A percentile compares a stretch with the other conserved stretches of the same genome.
phyloP scores from a whole-genome alignment of 2,329 filamentous ascomycete genomes.

The Bipolaris oryzae region DNA sequence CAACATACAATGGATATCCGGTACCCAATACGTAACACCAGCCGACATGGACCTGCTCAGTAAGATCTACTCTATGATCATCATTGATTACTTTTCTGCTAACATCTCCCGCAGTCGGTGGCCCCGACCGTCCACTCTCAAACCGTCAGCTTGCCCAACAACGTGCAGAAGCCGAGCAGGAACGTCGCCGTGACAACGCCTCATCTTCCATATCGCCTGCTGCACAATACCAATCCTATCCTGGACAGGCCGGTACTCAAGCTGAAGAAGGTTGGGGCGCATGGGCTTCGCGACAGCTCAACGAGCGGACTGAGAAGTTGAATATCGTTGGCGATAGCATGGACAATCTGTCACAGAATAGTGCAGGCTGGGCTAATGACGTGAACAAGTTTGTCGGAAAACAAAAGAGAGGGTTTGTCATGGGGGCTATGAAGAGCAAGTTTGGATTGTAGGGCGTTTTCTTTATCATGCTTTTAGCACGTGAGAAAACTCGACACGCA shows the following conservation, averaged over 20 bases:
- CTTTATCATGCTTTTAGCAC: neutral
- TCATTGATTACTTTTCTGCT: neutral
- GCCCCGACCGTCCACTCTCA: constrained; percentile 83
- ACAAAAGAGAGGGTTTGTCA: constrained; percentile 84
- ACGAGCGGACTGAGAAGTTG: constrained; percentile 88
- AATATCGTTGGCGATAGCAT: constrained; percentile 83
- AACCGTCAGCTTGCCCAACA: constrained; percentile 86
- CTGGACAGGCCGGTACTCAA: constrained; percentile 18
- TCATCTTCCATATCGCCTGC: constrained; percentile 44
- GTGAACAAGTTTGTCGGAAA: constrained; percentile 83
- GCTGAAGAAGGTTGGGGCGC: constrained; percentile 66
- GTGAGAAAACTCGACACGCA: neutral
- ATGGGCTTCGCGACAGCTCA: constrained; percentile 84
- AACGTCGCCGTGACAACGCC: constrained; percentile 46
- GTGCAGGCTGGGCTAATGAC: constrained; percentile 82
- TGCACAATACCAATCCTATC: constrained; percentile 26
- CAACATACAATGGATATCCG: constrained; percentile 94
- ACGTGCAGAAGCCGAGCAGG: constrained; percentile 72
- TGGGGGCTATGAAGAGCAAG: constrained; percentile 60
- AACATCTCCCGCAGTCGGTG: constrained; percentile 65
- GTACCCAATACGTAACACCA: constrained; percentile 87
- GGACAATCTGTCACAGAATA: constrained; percentile 80
- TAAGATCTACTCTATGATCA: constrained; percentile 31
- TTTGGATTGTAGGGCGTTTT: constrained; percentile 33
- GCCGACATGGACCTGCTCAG: constrained; percentile 85